Percentiles rank a stretch among this genome's conserved stretches.
phyloP scores from a whole-genome alignment of 1,284 basidiomycete species.

The Austropuccinia psidii region DNA sequence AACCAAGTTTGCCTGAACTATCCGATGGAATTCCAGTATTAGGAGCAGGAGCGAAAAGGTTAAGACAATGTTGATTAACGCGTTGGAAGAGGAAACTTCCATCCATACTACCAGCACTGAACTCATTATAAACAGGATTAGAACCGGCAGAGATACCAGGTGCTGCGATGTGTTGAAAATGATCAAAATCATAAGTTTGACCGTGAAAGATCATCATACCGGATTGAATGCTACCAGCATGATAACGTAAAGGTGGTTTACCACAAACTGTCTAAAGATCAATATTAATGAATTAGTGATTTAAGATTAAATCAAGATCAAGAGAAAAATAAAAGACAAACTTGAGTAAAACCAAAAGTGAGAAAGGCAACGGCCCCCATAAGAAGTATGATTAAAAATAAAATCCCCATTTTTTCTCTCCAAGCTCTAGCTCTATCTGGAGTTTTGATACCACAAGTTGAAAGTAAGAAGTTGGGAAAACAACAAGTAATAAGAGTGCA shows the following conservation, averaged over 20 bases:
- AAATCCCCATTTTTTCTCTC: constrained; percentile 95
- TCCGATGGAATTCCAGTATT: constrained; percentile 62
- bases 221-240: constrained; percentile 66
- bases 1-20: constrained; percentile 54
- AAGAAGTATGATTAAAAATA: constrained; percentile 66
- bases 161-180: constrained; percentile 70
- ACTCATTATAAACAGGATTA: constrained; percentile 75
- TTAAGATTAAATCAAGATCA: not conserved
- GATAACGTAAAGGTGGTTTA: constrained; percentile 68
- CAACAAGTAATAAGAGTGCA: constrained; percentile 79
- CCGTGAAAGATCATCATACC: constrained; percentile 88
- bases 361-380: constrained; percentile 96
- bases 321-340: not conserved
- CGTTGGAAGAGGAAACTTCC: constrained; percentile 91
- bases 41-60: constrained; percentile 63
- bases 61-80: constrained; percentile 70
- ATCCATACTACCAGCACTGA: constrained; percentile 73
- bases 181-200: constrained; percentile 79
- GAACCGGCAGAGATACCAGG: constrained; percentile 61
- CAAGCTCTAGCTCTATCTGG: constrained; percentile 90
- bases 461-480: constrained; percentile 66
- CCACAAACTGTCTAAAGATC: constrained; percentile 65
- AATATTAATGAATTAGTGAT: not conserved
- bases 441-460: constrained; percentile 53
- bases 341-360: constrained; percentile 96